These are phyloP conservation scores for Naganishia cerealis DNA, from an alignment of 1,284 basidiomycete genomes.

Conservation along the genomic window DNA sequence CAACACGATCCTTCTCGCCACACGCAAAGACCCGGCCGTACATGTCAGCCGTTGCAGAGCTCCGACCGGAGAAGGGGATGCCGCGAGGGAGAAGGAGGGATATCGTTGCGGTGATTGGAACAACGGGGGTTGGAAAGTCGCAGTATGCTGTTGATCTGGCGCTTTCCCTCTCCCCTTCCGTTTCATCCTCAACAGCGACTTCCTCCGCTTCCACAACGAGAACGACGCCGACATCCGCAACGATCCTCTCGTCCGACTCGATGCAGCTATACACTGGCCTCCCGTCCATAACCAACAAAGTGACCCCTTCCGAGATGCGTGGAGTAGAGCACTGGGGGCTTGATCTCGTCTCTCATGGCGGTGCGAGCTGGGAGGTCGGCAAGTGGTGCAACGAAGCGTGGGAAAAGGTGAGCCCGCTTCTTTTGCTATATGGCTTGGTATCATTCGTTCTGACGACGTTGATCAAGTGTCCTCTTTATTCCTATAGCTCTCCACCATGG, in stretches of 20 bases:
- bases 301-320: slow-evolving; percentile 70
- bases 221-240: not conserved
- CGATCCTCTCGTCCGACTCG: slow-evolving; percentile 86
- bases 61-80: too few species aligned
- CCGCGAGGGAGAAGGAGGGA: slow-evolving; percentile 18
- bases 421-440: not conserved
- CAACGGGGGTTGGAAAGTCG: slow-evolving; percentile 96
- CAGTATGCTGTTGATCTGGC: slow-evolving; percentile 80
- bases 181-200: too few species aligned
- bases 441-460: not conserved
- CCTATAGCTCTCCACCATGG: slow-evolving; percentile 7
- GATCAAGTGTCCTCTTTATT: not conserved
- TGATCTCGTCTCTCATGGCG: slow-evolving; percentile 77
- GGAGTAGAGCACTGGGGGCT: slow-evolving; percentile 87
- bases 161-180: slow-evolving; percentile 43
- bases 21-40: too few species aligned
- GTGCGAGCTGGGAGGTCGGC: slow-evolving; percentile 70
- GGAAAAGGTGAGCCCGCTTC: slow-evolving; percentile 59
- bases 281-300: slow-evolving; percentile 94
- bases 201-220: slow-evolving; percentile 44
- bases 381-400: slow-evolving; percentile 75
- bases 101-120: slow-evolving; percentile 78
- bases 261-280: slow-evolving; percentile 98
- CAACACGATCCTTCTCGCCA: too few species aligned
- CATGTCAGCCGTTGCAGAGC: too few species aligned